phyloP scores from a whole-genome alignment of 2,329 filamentous ascomycete species.

The Xylariaceae sp. region DNA sequence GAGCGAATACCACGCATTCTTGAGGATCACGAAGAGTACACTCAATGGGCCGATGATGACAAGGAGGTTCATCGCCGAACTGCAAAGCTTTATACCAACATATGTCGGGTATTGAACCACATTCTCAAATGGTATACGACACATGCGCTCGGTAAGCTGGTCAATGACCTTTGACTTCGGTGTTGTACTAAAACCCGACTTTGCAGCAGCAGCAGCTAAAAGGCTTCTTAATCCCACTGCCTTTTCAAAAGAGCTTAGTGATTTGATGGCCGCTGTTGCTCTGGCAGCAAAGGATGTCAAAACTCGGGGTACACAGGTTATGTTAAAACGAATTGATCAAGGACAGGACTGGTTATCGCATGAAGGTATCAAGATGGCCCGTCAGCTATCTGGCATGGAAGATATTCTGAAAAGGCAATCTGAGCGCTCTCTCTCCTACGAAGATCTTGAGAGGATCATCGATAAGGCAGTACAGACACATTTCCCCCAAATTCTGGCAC shows the following conservation, averaged over 20 bases:
- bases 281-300: slow-evolving; percentile 3
- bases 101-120: slow-evolving; percentile 1
- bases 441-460: too few relatives aligned
- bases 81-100: slow-evolving; percentile 5
- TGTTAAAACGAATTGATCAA: background rate
- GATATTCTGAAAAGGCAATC: background rate
- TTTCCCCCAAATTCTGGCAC: background rate
- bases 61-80: slow-evolving; percentile 3
- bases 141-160: slow-evolving; percentile 5
- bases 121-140: slow-evolving; percentile 6
- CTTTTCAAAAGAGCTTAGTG: slow-evolving; percentile 4
- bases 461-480: background rate
- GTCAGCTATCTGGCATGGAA: background rate
- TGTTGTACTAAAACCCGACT: too few relatives aligned
- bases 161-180: too few relatives aligned
- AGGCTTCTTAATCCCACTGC: slow-evolving; percentile 5
- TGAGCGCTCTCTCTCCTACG: background rate
- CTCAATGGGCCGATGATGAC: slow-evolving; percentile 3
- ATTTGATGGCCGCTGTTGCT: slow-evolving; percentile 7
- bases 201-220: slow-evolving; percentile 4
- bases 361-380: background rate
- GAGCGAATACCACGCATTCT: slow-evolving; percentile 7
- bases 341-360: background rate
- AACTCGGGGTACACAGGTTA: background rate
- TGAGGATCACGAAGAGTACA: slow-evolving; percentile 5